Conservation (phyloP, 73 alveolate genomes). For the Paramecium octaurelia region DNA sequence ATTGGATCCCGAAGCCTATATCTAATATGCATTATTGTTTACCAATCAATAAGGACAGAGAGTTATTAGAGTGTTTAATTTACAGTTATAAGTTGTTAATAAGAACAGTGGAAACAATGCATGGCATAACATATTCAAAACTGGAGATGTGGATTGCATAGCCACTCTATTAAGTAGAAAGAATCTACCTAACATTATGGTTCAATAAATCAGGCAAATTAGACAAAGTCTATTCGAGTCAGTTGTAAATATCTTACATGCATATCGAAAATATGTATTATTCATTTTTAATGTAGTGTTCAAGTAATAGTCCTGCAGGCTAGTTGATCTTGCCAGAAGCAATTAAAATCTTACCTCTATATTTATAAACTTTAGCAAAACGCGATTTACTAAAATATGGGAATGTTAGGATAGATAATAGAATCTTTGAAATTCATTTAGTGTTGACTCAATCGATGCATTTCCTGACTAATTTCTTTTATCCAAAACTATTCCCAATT, state of each 20-base stretch:
- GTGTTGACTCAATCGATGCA: constrained; percentile 63
- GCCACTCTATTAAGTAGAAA: constrained; percentile 51
- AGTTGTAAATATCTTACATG: constrained; percentile 60
- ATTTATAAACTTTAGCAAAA: constrained; percentile 61
- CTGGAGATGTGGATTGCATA: constrained; percentile 72
- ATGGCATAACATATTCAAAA: constrained; percentile 64
- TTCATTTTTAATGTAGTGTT: not conserved
- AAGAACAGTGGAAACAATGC: constrained; percentile 49
- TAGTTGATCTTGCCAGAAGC: constrained; percentile 74
- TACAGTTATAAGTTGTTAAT: constrained; percentile 54
- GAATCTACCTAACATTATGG: constrained; percentile 46
- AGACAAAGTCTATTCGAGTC: constrained; percentile 62
- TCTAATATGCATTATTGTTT: constrained; percentile 76
- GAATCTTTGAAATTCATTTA: constrained; percentile 57
- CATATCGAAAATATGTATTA: constrained; percentile 63
- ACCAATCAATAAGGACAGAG: constrained; percentile 70
- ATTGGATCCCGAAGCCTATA: constrained; percentile 62
- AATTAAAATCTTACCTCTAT: constrained; percentile 64
- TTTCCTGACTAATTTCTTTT: constrained; percentile 58
- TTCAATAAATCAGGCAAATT: constrained; percentile 45
- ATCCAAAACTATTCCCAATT: constrained; percentile 72
- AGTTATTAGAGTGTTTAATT: constrained; percentile 73
- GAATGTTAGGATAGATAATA: constrained; percentile 68
- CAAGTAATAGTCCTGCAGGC: constrained; percentile 68
- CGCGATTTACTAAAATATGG: constrained; percentile 60